A percentile compares a stretch with the other conserved stretches of the same genome.
These are phyloP conservation scores for Diddensiella transvaalensis DNA, from an alignment of 805 yeast genomes.

Conservation along the genomic window DNA sequence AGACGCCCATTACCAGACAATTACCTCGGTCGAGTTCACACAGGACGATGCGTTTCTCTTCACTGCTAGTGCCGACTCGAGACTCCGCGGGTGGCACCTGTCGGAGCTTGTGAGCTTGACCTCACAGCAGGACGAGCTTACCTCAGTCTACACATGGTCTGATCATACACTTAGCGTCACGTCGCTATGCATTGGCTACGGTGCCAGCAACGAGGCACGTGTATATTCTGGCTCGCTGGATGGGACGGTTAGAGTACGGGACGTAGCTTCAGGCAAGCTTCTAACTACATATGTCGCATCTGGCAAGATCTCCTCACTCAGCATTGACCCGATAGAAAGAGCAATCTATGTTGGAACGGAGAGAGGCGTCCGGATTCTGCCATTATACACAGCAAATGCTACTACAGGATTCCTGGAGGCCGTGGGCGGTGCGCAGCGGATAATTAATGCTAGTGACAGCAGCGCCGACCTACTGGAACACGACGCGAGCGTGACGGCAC, in stretches of 20 bases:
- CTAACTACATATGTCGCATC: conserved; percentile 72
- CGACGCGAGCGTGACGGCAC: conserved; percentile 43
- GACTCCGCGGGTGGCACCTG: conserved; percentile 71
- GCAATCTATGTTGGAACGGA: conserved; percentile 64
- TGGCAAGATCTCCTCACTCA: conserved; percentile 51
- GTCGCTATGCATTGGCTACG: conserved; percentile 47
- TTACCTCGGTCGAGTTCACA: conserved; percentile 57
- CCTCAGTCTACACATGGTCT: conserved; percentile 29
- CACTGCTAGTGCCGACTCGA: conserved; percentile 78
- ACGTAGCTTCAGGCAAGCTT: conserved; percentile 44
- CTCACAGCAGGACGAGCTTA: conserved; percentile 32
- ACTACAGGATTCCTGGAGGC: conserved; percentile 44
- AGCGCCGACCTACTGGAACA: conserved; percentile 25
- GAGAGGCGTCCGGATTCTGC: conserved; percentile 61
- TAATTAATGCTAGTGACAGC: conserved; percentile 38
- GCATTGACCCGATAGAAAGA: conserved; percentile 77
- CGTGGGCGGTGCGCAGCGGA: conserved; percentile 58
- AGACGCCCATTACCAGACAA: conserved; percentile 80
- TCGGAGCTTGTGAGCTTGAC: conserved; percentile 50
- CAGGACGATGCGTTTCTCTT: conserved; percentile 62
- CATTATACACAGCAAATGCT: conserved; percentile 43
- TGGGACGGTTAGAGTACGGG: conserved; percentile 69
- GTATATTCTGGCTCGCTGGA: conserved; percentile 71
- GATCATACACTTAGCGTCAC: conserved; percentile 47
- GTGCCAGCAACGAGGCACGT: conserved; percentile 55